Evolutionary conservation across 2,329 filamentous ascomycete genomes (phyloP).

Genomic region (Hymenoscyphus infarciens): DNA sequence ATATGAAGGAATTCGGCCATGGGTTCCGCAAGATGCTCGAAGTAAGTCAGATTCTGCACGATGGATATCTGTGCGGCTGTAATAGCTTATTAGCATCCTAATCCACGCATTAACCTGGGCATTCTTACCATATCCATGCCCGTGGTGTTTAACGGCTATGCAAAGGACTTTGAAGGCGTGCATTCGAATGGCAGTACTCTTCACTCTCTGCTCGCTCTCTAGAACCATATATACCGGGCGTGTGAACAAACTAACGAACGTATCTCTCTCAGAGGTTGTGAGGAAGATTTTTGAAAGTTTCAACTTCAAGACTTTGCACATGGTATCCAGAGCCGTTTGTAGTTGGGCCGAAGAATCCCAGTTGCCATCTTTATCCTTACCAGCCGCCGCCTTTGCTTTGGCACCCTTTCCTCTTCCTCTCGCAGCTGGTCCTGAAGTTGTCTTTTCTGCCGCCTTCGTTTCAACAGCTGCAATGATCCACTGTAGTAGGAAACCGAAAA

Average conservation of each 20-base stretch:
- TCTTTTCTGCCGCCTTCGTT: conserved; percentile 87
- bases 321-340: conserved; percentile 82
- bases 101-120: not conserved
- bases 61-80: conserved; percentile 93
- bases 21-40: conserved; percentile 96
- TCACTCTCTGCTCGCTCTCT: conserved; percentile 89
- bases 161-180: conserved; percentile 96
- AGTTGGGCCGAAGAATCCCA: conserved; percentile 92
- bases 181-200: conserved; percentile 86
- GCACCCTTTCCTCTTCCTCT: conserved; percentile 73
- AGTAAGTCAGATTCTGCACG: conserved; percentile 95
- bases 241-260: conserved; percentile 88
- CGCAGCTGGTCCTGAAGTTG: conserved; percentile 65
- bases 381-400: conserved; percentile 64
- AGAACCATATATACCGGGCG: conserved; percentile 89
- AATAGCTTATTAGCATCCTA: conserved; percentile 31
- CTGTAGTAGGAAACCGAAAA: conserved; percentile 89
- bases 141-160: conserved; percentile 95
- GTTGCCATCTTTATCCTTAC: conserved; percentile 59
- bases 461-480: conserved; percentile 96
- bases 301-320: conserved; percentile 93
- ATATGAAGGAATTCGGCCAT: conserved; percentile 99
- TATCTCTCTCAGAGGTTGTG: conserved; percentile 94
- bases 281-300: conserved; percentile 83
- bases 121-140: conserved; percentile 83